Percentiles rank a stretch among this genome's conserved stretches.
Evolutionary conservation across 1,284 basidiomycete species (phyloP).

Genomic region (Ganoderma lucidum): DNA sequence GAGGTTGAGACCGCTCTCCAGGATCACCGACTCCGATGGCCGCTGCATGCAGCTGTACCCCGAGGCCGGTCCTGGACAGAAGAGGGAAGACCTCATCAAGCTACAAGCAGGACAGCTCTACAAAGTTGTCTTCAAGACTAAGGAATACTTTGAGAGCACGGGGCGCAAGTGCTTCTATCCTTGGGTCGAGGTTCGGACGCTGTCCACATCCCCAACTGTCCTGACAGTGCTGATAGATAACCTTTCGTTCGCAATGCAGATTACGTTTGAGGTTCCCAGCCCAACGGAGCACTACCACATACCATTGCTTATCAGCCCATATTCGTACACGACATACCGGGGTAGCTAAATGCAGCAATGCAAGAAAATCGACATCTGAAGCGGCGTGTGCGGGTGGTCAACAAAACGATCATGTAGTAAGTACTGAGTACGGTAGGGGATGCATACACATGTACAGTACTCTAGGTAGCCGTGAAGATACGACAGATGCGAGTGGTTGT

Average conservation of each 20-base stretch:
- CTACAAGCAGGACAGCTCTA: conserved; percentile 67
- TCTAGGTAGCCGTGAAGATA: conserved; percentile 18
- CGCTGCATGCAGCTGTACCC: conserved; percentile 79
- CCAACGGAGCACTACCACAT: conserved; percentile 89
- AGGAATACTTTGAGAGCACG: conserved; percentile 78
- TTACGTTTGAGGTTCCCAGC: conserved; percentile 76
- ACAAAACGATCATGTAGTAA: conserved; percentile 14
- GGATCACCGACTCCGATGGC: conserved; percentile 84
- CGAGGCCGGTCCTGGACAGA: conserved; percentile 45
- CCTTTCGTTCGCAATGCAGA: conserved; percentile 51
- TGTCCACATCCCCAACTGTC: background rate
- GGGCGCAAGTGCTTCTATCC: conserved; percentile 85
- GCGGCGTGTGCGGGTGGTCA: background rate
- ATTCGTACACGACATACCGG: conserved; percentile 92
- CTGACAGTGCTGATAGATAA: conserved; percentile 10
- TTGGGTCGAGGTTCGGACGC: conserved; percentile 74
- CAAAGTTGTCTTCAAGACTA: conserved; percentile 87
- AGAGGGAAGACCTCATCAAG: conserved; percentile 47
- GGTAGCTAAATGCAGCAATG: conserved; percentile 63
- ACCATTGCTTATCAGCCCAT: conserved; percentile 90
- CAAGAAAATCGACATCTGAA: background rate
- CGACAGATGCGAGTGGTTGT: conserved; percentile 15
- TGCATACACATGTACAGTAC: conserved; percentile 22
- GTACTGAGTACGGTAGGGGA: conserved; percentile 21
- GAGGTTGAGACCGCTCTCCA: conserved; percentile 38